Evolutionary conservation across 129 eudicot genomes (phyloP), one percentile per base, ranked within the genome.

Genomic region (Dittrichia graveolens): DNA sequence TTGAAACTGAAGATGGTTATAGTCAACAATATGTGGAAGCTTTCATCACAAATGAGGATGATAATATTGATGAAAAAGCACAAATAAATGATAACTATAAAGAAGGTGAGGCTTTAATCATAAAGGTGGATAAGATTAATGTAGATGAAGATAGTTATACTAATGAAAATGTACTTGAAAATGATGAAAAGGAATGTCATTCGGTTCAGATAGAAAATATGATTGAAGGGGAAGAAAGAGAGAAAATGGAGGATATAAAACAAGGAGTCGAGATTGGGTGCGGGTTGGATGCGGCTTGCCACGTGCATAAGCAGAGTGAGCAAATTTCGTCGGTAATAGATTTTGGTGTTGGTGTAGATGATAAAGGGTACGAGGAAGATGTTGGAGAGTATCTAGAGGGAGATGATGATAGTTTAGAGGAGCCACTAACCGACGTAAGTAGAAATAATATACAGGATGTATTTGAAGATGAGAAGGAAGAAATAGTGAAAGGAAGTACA

Each of bases 401-500:
- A 40, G 56, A 59, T 47, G 81, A 39, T 69, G 75, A 60, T 77
- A 49, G 62, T 50, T 68, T 77, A 18, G 64, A 9, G 39, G 74
- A 69, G 31, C 8, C 5, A 34, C 35, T 35, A 19, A 14, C 14
- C 0, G 49, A 52, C 15, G 74, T 53, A 41, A 54, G 18, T 18
- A 24, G 1, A 39, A 10, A 19, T 69, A 11, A 9, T 10, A 18
- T 6, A 8, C 35, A 16, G 34, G 75, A 18, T 12, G 39, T 37
- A 7, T 40, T n/a, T 12, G 53, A 46, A 42, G 77, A 38, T 15
- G 75, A 71, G 12, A 63, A 48, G 13, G 80, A 72, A 7, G 75
- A 78, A 24, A 16, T 55, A 16, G 75, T 56, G 55, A 56, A 72
- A 43, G 87, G 34, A 57, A 83, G 79, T 46, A 78, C 81, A 7